Evolutionary conservation across 495 filamentous ascomycete genomes (phyloP), one percentile per base, ranked within the genome.

Genomic region (Daldinia decipiens): DNA sequence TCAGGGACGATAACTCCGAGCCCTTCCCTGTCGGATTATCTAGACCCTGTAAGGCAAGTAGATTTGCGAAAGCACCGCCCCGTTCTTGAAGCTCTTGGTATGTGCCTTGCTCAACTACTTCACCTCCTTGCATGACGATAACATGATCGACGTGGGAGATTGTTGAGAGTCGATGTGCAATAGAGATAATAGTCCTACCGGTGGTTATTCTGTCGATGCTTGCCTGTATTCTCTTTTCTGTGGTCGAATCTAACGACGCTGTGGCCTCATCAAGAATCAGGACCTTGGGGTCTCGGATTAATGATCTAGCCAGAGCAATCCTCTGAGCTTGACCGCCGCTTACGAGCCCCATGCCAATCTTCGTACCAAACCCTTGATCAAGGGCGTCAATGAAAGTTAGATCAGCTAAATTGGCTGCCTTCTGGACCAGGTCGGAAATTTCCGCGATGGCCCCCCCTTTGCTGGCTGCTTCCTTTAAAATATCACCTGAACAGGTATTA

Each of bases 311-410:
- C 21, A 91, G 79, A 6, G 87, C 85, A 11, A 92, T 70, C 17
- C 90, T 78, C 64, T 92, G 89, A 12, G 45, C 24, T 59, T 92
- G 85, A 0, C 86, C 86, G 29, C 86, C 86, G n/a, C 79, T 83
- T n/a, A 84, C 72, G 15, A 80, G 70, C 6, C 74, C 68, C 1
- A 79, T 79, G 3, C 85, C 84, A 21, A 86, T 82, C 0, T 74
- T 57, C 0, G 84, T 87, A 12, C 76, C 67, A 58, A 82, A 85
- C 0, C 83, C 83, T 38, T 79, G 59, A 12, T 75, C 66, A 6
- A 79, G 73, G 0, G 27, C 47, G 6, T 72, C 26, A 51, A 79
- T 77, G 50, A 82, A 81, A 34, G 77, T 54, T 0, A 77, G 78
- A 45, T 79, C 78, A 15, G 78, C 79, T 0, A 75, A 70, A 29